Conservation (phyloP, 2,329 filamentous ascomycete genomes). For the Paecilomyces fulvus region DNA sequence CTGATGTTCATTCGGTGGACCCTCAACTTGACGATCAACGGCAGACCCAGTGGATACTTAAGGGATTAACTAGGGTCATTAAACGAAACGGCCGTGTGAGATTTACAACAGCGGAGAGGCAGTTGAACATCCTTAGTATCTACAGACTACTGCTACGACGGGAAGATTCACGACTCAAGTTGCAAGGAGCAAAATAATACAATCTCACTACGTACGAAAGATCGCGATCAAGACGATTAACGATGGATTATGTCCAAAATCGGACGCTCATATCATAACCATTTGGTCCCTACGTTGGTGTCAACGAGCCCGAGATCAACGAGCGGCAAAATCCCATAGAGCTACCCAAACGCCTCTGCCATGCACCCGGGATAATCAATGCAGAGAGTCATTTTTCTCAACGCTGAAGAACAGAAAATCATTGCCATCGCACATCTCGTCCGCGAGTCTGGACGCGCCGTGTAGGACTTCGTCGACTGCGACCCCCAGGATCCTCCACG, state of each 20-base stretch:
- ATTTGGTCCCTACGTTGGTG: background rate
- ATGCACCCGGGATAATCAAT: background rate
- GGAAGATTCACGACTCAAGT: background rate
- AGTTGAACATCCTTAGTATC: background rate
- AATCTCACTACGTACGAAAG: background rate
- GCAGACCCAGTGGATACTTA: background rate
- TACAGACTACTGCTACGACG: background rate
- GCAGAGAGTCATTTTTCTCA: background rate
- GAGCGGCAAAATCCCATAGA: background rate
- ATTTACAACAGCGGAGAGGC: background rate
- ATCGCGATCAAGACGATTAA: background rate
- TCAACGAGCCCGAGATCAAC: background rate
- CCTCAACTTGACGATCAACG: background rate
- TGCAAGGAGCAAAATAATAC: too few relatives aligned
- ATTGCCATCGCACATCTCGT: background rate
- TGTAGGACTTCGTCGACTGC: constrained; percentile 10
- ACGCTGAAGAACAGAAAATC: background rate
- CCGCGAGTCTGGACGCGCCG: constrained; percentile 3
- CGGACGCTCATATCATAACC: background rate
- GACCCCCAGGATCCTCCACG: constrained; percentile 11
- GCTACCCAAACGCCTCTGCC: constrained; percentile 1
- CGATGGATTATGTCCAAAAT: background rate
- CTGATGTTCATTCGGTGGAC: background rate
- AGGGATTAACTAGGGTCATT: background rate
- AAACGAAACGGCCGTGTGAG: background rate